Percentiles rank a stretch among this genome's conserved stretches.
phyloP scores from a whole-genome alignment of 306 rosid genomes.

The Oxytropis ochrocephala region DNA sequence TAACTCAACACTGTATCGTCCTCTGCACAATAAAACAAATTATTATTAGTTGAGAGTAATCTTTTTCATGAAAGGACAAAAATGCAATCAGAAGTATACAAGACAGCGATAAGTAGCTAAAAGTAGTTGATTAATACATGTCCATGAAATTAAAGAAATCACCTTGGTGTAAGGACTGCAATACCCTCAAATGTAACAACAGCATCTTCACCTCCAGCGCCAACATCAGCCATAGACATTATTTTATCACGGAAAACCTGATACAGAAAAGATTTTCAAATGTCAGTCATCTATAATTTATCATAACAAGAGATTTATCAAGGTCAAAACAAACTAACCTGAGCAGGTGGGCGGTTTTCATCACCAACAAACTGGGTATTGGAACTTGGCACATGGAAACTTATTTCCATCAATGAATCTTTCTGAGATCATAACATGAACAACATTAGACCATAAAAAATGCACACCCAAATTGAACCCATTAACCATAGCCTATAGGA shows the following conservation, averaged over 20 bases:
- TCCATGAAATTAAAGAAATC: constrained; percentile 6
- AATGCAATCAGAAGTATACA: background rate
- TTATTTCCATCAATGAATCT: constrained; percentile 98
- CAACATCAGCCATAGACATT: constrained; percentile 91
- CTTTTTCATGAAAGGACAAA: background rate
- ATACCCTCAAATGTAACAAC: constrained; percentile 97
- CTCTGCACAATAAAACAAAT: constrained; percentile 49
- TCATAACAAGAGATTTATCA: background rate
- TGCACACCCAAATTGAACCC: background rate
- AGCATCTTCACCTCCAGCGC: constrained; percentile 91
- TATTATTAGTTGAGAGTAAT: constrained; percentile 12
- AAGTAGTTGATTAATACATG: background rate
- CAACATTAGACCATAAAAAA: background rate
- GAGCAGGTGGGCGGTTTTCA: constrained; percentile 89
- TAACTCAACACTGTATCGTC: constrained; percentile 93
- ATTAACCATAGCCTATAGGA: background rate
- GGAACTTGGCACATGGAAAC: constrained; percentile 93
- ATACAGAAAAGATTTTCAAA: constrained; percentile 12
- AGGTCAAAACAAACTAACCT: constrained; percentile 43
- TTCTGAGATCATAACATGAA: constrained; percentile 49
- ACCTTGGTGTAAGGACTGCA: constrained; percentile 99
- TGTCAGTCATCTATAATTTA: constrained; percentile 14
- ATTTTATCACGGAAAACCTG: constrained; percentile 96
- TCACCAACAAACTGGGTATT: constrained; percentile 98
- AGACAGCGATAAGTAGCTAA: background rate